phyloP scores from a whole-genome alignment of 139 green algal species.

The Marvania coccoides region DNA sequence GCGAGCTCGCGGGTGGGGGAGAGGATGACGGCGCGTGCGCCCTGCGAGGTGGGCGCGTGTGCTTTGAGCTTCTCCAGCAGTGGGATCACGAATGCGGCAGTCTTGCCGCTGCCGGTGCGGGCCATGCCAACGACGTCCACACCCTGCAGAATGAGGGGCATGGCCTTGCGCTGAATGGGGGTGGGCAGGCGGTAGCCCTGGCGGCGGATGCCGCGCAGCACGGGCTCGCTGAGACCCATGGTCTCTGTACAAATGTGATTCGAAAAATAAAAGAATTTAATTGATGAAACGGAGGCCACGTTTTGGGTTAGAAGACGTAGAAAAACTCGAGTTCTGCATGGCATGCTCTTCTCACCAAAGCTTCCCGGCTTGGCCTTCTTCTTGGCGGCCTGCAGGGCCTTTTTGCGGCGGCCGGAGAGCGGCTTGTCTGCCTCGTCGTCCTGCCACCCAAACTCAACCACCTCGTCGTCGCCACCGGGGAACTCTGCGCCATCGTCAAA shows the following conservation, averaged over 20 bases:
- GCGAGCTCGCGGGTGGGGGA: conserved; percentile 80
- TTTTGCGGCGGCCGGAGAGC: conserved; percentile 33
- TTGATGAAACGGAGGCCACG: background rate
- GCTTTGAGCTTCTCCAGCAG: conserved; percentile 75
- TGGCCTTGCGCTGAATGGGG: conserved; percentile 85
- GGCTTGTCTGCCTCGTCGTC: conserved; percentile 13
- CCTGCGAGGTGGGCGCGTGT: conserved; percentile 64
- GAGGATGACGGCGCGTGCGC: conserved; percentile 79
- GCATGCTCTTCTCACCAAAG: conserved; percentile 43
- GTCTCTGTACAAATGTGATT: conserved; percentile 71
- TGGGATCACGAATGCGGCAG: conserved; percentile 88
- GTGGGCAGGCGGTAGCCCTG: conserved; percentile 94
- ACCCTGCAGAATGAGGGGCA: conserved; percentile 78
- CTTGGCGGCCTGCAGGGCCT: conserved; percentile 29
- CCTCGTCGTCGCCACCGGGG: background rate
- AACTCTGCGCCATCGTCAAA: background rate
- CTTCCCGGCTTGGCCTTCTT: conserved; percentile 54
- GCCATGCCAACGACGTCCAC: conserved; percentile 87
- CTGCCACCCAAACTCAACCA: conserved; percentile 30
- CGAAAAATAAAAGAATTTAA: background rate
- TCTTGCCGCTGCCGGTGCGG: conserved; percentile 94
- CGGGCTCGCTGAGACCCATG: conserved; percentile 61
- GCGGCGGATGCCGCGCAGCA: conserved; percentile 75
- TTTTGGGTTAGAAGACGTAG: background rate
- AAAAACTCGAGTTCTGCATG: background rate